Evolutionary conservation across 768 basidiomycete genomes (phyloP).

Genomic region (Amyloporia xantha): DNA sequence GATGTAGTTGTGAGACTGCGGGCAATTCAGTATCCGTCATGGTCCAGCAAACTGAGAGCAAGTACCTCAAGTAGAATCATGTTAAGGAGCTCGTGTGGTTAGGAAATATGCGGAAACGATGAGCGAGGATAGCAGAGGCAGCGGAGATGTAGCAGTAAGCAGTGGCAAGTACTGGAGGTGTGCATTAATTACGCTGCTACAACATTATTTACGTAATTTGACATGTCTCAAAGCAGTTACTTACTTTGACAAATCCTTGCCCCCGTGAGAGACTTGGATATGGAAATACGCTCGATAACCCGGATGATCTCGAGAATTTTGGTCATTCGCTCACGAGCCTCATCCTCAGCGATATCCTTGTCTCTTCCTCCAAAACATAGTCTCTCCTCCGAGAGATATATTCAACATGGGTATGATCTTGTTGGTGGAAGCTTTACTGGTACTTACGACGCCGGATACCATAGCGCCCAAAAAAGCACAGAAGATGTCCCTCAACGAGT

Average conservation of each 20-base stretch:
- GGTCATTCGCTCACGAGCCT: background rate
- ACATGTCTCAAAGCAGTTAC: too few species aligned
- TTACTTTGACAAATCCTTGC: too few species aligned
- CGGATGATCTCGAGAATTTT: constrained; percentile 4
- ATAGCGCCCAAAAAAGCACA: constrained; percentile 86
- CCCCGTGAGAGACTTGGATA: too few species aligned
- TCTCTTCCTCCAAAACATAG: background rate
- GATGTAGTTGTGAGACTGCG: constrained; percentile 84
- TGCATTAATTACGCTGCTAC: too few species aligned
- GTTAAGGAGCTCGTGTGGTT: constrained; percentile 1
- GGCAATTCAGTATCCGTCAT: too few species aligned
- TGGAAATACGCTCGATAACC: background rate
- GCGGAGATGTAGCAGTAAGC: too few species aligned
- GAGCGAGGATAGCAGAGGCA: too few species aligned
- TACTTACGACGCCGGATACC: constrained; percentile 4
- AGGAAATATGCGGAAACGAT: background rate
- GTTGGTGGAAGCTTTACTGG: background rate
- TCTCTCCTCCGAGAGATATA: constrained; percentile 1
- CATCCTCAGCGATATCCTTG: background rate
- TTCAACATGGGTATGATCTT: constrained; percentile 26
- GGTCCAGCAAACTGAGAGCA: too few species aligned
- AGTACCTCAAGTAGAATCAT: constrained; percentile 87
- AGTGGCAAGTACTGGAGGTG: too few species aligned
- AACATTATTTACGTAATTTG: too few species aligned
- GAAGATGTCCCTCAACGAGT: constrained; percentile 90